Percentiles rank a stretch among this genome's conserved stretches.
Conservation (phyloP, 2,329 filamentous ascomycete genomes). For the Colletotrichum viniferum region DNA sequence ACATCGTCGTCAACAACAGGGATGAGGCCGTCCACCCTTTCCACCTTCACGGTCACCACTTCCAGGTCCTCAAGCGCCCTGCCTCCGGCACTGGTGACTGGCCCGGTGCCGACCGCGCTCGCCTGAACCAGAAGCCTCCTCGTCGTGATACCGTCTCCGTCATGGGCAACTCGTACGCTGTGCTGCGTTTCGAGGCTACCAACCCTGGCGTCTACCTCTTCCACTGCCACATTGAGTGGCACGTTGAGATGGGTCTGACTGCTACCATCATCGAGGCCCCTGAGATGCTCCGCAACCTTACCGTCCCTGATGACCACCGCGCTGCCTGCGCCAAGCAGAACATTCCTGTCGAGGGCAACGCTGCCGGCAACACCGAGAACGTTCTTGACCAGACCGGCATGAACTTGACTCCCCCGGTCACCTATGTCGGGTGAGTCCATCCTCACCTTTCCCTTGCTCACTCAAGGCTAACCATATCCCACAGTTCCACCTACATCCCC, state of each 20-base stretch:
- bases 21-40: conserved; percentile 54
- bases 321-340: conserved; percentile 47
- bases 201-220: conserved; percentile 62
- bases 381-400: conserved; percentile 57
- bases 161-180: conserved; percentile 47
- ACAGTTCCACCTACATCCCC: conserved; percentile 2
- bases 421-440: conserved; percentile 47
- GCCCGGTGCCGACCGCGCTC: conserved; percentile 31
- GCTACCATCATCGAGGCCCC: conserved; percentile 60
- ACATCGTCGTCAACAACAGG: conserved; percentile 56
- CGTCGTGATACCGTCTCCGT: conserved; percentile 43
- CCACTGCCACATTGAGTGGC: conserved; percentile 67
- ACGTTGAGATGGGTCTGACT: conserved; percentile 62
- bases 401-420: conserved; percentile 53
- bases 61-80: conserved; percentile 53
- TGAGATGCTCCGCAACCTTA: conserved; percentile 56
- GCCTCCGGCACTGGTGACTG: conserved; percentile 39
- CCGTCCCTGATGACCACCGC: conserved; percentile 64
- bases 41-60: conserved; percentile 61
- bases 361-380: conserved; percentile 66
- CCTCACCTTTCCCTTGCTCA: not conserved
- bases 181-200: conserved; percentile 55
- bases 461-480: not conserved
- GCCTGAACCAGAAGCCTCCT: conserved; percentile 31
- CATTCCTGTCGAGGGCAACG: conserved; percentile 64